Base-by-base conservation (phyloP, 768 basidiomycete genomes). In the Bullera alba region DNA sequence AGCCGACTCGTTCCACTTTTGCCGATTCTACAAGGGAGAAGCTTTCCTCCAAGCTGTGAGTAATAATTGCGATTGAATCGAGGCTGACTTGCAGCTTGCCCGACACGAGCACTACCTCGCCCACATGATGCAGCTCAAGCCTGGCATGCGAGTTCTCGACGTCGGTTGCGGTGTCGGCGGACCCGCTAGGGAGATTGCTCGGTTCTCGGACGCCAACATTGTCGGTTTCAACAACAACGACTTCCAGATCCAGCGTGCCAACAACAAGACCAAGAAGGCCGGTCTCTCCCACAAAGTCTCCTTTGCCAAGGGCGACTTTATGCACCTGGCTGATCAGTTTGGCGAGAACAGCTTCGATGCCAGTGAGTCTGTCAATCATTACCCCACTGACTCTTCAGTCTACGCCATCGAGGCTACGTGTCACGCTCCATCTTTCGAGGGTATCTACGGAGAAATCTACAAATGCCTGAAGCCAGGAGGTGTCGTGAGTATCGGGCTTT, bases 161-260 rank as follows among this genome's bases (percentile, higher is more conserved):
- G 92, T 99, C 52, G 95, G 95, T 2, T 97, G 95, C 72, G 95
- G 95, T 70, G 85, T 99, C 47, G 95, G 95, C 42, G 95, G 95
- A 0, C 95, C 95, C 21, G 95, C 95, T 7, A 81, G 93, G 42
- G 87, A 91, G 72, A 99, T 99, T 63, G 87, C 90, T 3, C 81
- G 80, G 38, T 99, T 97, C 76, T 76, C 87, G 6, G 92, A 95
- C 67, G 84, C 80, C 29, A 76, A 82, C 48, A 83, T 96, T 56
- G 76, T 86, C 57, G 92, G 92, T 34, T 57, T 95, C 55, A 96
- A 95, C 77, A 96, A 93, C 79, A 97, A 97, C 74, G 86, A 85
- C 57, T 95, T 87, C 79, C 95, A 97, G 75, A 76, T 96, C 35
- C 79, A 81, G 46, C 81, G 88, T n/a, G 95, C 92, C 15, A 78